phyloP scores from a whole-genome alignment of 345 rosid genomes.

The Citrus mangshanensis region DNA sequence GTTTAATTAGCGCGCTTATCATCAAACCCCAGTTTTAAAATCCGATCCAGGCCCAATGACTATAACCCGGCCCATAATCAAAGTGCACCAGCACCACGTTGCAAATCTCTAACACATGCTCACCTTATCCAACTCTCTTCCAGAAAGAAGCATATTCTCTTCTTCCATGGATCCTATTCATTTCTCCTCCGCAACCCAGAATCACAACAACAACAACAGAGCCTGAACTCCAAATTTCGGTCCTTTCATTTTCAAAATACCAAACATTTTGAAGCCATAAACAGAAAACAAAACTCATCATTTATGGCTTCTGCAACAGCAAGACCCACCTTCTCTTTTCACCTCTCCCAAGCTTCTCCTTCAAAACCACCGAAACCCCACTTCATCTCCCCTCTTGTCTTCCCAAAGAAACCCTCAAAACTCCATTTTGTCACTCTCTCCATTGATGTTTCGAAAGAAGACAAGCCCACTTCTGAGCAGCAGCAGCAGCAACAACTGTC shows the following conservation, averaged over 20 bases:
- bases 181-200: conserved; percentile 38
- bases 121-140: conserved; percentile 32
- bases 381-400: not conserved
- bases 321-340: conserved; percentile 59
- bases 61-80: not conserved
- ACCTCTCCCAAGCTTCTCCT: conserved; percentile 32
- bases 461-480: conserved; percentile 38
- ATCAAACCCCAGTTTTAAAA: not conserved
- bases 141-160: conserved; percentile 27
- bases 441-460: conserved; percentile 78
- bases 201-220: not conserved
- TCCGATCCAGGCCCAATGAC: not conserved
- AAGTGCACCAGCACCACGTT: not conserved
- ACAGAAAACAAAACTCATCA: not conserved
- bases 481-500: not conserved
- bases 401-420: conserved; percentile 28
- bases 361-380: conserved; percentile 11
- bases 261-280: not conserved
- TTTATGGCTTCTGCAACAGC: conserved; percentile 71
- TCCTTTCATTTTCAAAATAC: not conserved
- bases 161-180: conserved; percentile 39
- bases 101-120: conserved; percentile 5
- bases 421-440: conserved; percentile 30
- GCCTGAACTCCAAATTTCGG: not conserved
- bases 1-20: too few species aligned